phyloP scores from a whole-genome alignment of 495 filamentous ascomycete species.

The Hyphodiscus hymeniophilus region DNA sequence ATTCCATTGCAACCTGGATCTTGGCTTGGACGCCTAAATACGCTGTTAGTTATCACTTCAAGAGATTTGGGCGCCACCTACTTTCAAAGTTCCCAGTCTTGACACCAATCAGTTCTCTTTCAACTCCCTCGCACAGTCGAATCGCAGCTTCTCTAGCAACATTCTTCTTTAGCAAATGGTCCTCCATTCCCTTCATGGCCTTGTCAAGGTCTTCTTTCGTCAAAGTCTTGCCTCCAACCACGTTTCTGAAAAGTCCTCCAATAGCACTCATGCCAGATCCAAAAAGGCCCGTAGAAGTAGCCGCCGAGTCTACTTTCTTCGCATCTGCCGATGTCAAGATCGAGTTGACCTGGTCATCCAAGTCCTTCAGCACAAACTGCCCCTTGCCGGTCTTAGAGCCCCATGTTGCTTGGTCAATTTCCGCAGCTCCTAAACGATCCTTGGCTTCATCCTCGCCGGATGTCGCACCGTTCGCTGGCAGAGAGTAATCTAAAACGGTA shows the following conservation, averaged over 20 bases:
- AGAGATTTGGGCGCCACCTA: slow-evolving; percentile 24
- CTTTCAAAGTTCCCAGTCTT: slow-evolving; percentile 93
- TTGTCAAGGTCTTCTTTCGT: slow-evolving; percentile 83
- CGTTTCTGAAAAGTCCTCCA: slow-evolving; percentile 81
- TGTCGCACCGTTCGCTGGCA: slow-evolving; percentile 42
- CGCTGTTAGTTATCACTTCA: neutral
- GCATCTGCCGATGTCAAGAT: slow-evolving; percentile 53
- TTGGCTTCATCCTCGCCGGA: slow-evolving; percentile 38
- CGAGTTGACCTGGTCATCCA: slow-evolving; percentile 87
- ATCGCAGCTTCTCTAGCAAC: slow-evolving; percentile 91
- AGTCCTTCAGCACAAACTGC: slow-evolving; percentile 86
- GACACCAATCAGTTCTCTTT: slow-evolving; percentile 78
- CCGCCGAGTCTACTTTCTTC: slow-evolving; percentile 23
- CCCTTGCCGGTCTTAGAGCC: slow-evolving; percentile 79
- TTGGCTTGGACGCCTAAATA: slow-evolving; percentile 61
- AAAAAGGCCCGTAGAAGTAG: slow-evolving; percentile 52
- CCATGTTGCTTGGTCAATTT: slow-evolving; percentile 70
- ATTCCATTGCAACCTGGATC: slow-evolving; percentile 77
- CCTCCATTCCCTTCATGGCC: slow-evolving; percentile 90
- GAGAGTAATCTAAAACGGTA: slow-evolving; percentile 79
- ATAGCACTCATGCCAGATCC: slow-evolving; percentile 71
- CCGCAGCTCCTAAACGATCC: slow-evolving; percentile 39
- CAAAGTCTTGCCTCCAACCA: slow-evolving; percentile 87
- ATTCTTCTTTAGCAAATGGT: slow-evolving; percentile 91
- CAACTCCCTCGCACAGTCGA: slow-evolving; percentile 83